Evolutionary conservation across 129 eudicot genomes (phyloP).

Genomic region (Dittrichia graveolens): DNA sequence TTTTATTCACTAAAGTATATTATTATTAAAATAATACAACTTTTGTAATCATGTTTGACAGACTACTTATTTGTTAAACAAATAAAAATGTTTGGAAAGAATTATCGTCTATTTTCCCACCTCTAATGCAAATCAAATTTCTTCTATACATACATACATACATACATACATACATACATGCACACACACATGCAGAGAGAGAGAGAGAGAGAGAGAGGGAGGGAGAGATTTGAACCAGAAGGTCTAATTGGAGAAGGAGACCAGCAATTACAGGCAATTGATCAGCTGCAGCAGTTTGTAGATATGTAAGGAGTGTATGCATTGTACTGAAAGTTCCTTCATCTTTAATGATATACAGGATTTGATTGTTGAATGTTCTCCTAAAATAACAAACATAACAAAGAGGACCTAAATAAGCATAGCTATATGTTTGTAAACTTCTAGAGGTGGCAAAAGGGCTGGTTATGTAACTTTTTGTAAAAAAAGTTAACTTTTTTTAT

Average conservation of each 20-base stretch:
- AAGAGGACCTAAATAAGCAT: not conserved
- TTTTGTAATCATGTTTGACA: too few relatives aligned
- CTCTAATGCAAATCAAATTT: not conserved
- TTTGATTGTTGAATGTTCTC: conserved; percentile 69
- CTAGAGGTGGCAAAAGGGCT: not conserved
- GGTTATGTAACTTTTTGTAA: not conserved
- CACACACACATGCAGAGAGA: not conserved
- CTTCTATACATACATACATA: not conserved
- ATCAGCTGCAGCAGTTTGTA: conserved; percentile 56
- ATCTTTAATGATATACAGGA: conserved; percentile 65
- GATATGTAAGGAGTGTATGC: conserved; percentile 72
- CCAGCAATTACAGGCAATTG: conserved; percentile 73
- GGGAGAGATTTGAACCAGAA: conserved; percentile 54
- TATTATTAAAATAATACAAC: too few relatives aligned
- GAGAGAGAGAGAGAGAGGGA: not conserved
- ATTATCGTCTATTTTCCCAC: not conserved
- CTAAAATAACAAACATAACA: conserved; percentile 34
- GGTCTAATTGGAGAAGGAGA: conserved; percentile 84
- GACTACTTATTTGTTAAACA: too few relatives aligned
- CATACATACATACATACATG: not conserved
- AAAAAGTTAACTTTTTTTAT: not conserved
- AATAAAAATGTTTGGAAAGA: too few relatives aligned
- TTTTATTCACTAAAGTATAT: too few relatives aligned
- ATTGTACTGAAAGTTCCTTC: conserved; percentile 80
- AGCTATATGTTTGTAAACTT: not conserved